Base-by-base conservation (phyloP, 2,329 filamentous ascomycete species). In the Verticillium isaacii region DNA sequence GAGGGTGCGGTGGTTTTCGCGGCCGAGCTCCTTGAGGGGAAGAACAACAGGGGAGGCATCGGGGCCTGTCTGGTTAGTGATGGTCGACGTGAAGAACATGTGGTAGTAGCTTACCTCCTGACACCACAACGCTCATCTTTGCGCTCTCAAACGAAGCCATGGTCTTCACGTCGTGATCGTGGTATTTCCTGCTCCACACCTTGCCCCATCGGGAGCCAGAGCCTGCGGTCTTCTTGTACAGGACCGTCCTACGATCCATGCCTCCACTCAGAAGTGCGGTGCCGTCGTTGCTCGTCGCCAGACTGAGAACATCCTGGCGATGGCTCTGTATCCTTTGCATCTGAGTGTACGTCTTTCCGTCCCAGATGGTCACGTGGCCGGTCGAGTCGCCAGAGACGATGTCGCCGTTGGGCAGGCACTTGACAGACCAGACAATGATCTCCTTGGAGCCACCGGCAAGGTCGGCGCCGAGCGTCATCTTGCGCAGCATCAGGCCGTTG, bases 321-420 rank as follows among this genome's bases (percentile, higher is more conserved):
- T 99, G 95, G 32, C 89, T 88, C 70, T 93, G 89, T 60, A 99
- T 86, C 58, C 93, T 85, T 72, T 99, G 95, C 39, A 87, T 84
- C 68, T 97, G 87, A 5, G 93, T 93, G 74, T 94, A 97, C 60
- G 92, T 96, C 77, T 91, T 93, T 61, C 92, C 92, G 72, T 96
- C 92, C 90, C 93, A 99, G 71, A 98, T 91, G 66, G 92, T 89
- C 50, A 99, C 83, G 72, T 98, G 93, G 36, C 95, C 95, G 5
- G 93, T 93, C 3, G 95, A 98, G 73, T 99, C 95, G 58, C 92
- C 95, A 1, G 93, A 97, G 14, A 98, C 89, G 64, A 99, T 95
- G 67, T 95, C 92, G 58, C 93, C 93, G 70, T 91, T 90, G 11
- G 90, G 86, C 36, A 98, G 82, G 70, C 90, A 92, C 75, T 93